These are phyloP conservation scores for Phytophthora constricta DNA, from an alignment of 352 stramenopile genomes.

Conservation along the genomic window DNA sequence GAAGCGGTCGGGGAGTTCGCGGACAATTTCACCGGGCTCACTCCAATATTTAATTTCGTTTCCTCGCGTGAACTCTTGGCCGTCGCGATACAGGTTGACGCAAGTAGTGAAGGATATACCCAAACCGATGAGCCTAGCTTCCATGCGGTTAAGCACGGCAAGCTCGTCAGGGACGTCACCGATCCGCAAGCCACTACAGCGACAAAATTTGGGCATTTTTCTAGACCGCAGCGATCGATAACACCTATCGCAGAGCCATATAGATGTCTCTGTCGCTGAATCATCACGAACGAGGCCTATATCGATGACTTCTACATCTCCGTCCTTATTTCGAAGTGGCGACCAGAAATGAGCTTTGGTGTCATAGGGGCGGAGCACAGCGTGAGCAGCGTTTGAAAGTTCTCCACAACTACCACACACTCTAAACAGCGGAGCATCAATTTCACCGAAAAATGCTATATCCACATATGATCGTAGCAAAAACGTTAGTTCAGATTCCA, in stretches of 20 bases:
- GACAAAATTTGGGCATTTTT: background rate
- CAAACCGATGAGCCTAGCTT: background rate
- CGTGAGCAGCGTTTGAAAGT: background rate
- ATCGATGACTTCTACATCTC: background rate
- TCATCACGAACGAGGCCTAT: background rate
- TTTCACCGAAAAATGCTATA: constrained; percentile 4
- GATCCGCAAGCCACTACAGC: background rate
- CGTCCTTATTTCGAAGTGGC: background rate
- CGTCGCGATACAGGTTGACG: background rate
- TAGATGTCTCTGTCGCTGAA: background rate
- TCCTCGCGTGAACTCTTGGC: background rate
- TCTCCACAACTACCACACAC: constrained; percentile 9
- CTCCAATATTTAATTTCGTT: background rate
- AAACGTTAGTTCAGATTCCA: background rate
- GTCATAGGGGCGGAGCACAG: background rate
- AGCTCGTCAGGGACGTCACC: background rate
- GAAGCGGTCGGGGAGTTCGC: background rate
- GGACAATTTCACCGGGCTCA: background rate
- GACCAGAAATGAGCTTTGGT: background rate
- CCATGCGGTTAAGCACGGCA: background rate
- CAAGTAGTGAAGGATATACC: background rate
- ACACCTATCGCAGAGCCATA: background rate
- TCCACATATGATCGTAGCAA: background rate
- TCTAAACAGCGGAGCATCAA: background rate
- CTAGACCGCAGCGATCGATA: background rate